Conservation (phyloP, 139 green algal species). For the Chlorella sp. region DNA sequence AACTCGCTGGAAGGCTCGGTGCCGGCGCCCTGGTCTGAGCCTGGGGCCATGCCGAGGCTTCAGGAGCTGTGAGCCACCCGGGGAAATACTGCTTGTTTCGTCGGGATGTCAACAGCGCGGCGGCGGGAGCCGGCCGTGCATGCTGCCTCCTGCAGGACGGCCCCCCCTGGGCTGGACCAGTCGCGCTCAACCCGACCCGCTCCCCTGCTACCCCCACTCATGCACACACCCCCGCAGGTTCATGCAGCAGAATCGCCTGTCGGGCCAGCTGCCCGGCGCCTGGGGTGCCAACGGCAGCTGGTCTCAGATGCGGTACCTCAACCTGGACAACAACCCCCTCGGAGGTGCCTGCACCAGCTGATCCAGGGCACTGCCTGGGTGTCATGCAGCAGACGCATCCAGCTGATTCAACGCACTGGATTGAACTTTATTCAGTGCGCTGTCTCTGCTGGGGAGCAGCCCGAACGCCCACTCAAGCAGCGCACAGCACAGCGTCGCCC, state of each 20-base stretch:
- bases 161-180: background rate
- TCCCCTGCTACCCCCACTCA: no score
- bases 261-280: constrained; percentile 18
- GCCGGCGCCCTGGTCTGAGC: background rate
- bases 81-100: background rate
- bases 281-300: constrained; percentile 15
- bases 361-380: no score
- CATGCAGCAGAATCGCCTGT: constrained; percentile 16
- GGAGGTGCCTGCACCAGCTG: background rate
- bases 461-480: background rate
- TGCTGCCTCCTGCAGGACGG: background rate
- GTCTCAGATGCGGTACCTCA: constrained; percentile 1
- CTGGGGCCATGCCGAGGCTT: background rate
- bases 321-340: constrained; percentile 1
- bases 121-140: no score
- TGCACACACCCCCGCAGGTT: background rate
- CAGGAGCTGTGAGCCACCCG: constrained; percentile 21
- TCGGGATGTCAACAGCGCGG: background rate
- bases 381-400: background rate
- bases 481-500: no score
- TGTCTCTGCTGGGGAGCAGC: no score
- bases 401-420: background rate
- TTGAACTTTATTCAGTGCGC: background rate
- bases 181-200: background rate
- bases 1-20: constrained; percentile 23